Conservation (phyloP, 2,329 filamentous ascomycete species). For the Alternaria incomplexa region DNA sequence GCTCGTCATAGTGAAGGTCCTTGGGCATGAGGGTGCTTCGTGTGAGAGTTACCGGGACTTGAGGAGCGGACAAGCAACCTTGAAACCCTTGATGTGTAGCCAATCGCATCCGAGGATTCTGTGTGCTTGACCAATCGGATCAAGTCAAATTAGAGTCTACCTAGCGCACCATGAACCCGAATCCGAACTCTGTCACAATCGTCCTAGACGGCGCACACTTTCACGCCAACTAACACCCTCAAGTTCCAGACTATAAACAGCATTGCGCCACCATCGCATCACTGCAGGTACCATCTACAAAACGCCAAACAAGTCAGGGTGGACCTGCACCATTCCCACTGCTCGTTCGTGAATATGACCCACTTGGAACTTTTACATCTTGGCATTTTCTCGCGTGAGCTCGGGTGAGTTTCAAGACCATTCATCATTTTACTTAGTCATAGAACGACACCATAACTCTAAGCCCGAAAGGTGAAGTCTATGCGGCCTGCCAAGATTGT, state of each 20-base stretch:
- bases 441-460: background rate
- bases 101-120: background rate
- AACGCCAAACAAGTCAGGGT: background rate
- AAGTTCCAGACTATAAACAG: background rate
- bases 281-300: background rate
- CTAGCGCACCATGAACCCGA: background rate
- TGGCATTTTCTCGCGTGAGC: background rate
- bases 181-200: background rate
- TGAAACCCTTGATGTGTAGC: background rate
- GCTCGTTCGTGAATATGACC: background rate
- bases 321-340: background rate
- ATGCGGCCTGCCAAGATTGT: background rate
- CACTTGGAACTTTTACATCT: background rate
- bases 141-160: background rate
- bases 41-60: background rate
- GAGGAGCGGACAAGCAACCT: background rate
- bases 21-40: background rate
- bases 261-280: background rate
- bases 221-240: background rate
- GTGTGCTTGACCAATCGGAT: background rate
- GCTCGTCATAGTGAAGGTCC: background rate
- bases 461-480: background rate
- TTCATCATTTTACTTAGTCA: background rate
- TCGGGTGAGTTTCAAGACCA: constrained; percentile 1
- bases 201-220: background rate